Evolutionary conservation across 192 early-diverging fungal genomes (phyloP).

Genomic region (Phycomyces nitens): DNA sequence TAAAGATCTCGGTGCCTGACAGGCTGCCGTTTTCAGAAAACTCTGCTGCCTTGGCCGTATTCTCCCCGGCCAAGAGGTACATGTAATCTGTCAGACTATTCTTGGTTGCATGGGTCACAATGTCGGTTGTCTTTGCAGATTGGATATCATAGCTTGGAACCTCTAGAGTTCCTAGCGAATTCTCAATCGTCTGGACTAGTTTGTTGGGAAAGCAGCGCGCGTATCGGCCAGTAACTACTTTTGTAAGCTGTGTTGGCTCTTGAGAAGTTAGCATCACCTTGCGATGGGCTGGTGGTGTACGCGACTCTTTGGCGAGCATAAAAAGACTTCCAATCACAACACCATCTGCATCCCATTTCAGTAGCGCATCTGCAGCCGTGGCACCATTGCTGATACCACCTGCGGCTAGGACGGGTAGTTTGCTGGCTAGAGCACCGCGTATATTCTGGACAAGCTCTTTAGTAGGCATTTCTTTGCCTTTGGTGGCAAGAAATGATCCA

Average conservation of each 20-base stretch:
- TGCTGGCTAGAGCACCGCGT: not conserved
- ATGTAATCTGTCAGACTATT: slow-evolving; percentile 8
- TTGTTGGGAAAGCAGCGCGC: slow-evolving; percentile 24
- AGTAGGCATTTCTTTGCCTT: slow-evolving; percentile 6
- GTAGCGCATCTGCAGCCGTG: not conserved
- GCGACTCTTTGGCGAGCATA: slow-evolving; percentile 21
- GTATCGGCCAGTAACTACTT: slow-evolving; percentile 20
- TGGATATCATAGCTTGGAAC: slow-evolving; percentile 27
- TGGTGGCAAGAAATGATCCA: slow-evolving; percentile 6
- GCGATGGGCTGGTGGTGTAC: slow-evolving; percentile 11
- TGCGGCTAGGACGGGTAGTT: slow-evolving; percentile 23
- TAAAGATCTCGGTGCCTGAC: slow-evolving; percentile 14
- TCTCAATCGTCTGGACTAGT: slow-evolving; percentile 10
- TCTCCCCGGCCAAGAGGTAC: slow-evolving; percentile 14
- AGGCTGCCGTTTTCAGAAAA: slow-evolving; percentile 28
- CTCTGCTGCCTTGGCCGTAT: not conserved
- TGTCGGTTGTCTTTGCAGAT: slow-evolving; percentile 24
- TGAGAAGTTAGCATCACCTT: slow-evolving; percentile 7
- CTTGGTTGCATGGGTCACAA: slow-evolving; percentile 17
- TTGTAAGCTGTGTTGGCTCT: slow-evolving; percentile 14
- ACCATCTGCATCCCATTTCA: slow-evolving; percentile 18
- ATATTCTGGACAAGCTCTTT: not conserved
- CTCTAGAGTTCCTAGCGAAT: not conserved
- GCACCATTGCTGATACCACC: slow-evolving; percentile 21
- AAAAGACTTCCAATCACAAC: slow-evolving; percentile 25